Evolutionary conservation across 2,329 filamentous ascomycete genomes (phyloP).

Genomic region (Periglandula ipomoeae): DNA sequence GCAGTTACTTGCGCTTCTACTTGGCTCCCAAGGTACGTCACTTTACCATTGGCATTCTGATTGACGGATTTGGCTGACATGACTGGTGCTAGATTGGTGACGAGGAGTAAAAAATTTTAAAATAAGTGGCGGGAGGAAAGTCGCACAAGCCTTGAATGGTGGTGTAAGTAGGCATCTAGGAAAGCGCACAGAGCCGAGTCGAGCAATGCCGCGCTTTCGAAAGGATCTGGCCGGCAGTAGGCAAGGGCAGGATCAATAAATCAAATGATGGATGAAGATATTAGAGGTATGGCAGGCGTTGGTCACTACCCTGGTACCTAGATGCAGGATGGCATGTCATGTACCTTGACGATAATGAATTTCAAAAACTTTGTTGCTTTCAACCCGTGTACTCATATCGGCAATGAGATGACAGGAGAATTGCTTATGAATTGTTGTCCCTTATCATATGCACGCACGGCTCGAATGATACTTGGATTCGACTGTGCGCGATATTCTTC

Average conservation of each 20-base stretch:
- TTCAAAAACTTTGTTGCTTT: neutral
- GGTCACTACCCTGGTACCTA: neutral
- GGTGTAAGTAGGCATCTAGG: conserved; percentile 6
- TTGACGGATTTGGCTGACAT: neutral
- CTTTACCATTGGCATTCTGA: neutral
- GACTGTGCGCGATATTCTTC: too few relatives aligned
- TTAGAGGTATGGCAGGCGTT: neutral
- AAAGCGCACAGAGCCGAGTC: conserved; percentile 1
- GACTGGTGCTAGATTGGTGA: conserved; percentile 25
- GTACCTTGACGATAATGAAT: conserved; percentile 8
- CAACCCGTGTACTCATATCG: too few relatives aligned
- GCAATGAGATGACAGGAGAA: too few relatives aligned
- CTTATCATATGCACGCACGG: too few relatives aligned
- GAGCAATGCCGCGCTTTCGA: neutral
- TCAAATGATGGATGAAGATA: neutral
- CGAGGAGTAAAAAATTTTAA: conserved; percentile 29
- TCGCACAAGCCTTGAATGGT: conserved; percentile 11
- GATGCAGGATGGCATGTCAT: neutral
- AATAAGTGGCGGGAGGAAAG: too few relatives aligned
- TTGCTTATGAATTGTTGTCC: too few relatives aligned
- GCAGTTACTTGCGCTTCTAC: conserved; percentile 92
- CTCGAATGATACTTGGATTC: too few relatives aligned
- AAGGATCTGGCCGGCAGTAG: neutral
- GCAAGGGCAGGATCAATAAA: neutral
- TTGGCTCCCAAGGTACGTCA: conserved; percentile 84